Conservation (phyloP, 192 early-diverging fungal genomes). For the Coemansia sp. region DNA sequence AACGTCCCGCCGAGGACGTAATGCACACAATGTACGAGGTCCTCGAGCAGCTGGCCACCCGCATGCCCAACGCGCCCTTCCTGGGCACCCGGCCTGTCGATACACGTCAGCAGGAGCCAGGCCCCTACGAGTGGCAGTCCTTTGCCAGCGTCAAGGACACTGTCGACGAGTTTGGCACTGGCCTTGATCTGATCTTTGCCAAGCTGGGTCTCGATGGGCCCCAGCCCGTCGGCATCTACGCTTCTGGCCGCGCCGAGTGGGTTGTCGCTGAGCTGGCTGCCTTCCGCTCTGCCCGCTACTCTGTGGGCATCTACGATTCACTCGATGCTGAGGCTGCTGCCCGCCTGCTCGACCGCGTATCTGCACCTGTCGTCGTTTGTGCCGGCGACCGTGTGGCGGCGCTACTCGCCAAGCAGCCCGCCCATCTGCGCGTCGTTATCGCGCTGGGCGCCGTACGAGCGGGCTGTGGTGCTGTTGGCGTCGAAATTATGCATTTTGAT, state of each 20-base stretch:
- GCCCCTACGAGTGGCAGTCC: slow-evolving; percentile 66
- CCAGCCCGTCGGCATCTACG: slow-evolving; percentile 63
- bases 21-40: slow-evolving; percentile 35
- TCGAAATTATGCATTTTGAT: slow-evolving; percentile 57
- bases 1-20: slow-evolving; percentile 15
- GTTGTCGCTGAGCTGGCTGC: slow-evolving; percentile 63
- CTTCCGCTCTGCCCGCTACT: slow-evolving; percentile 57
- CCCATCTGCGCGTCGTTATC: slow-evolving; percentile 65
- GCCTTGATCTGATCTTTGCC: slow-evolving; percentile 61
- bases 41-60: slow-evolving; percentile 45
- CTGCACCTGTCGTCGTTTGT: slow-evolving; percentile 64
- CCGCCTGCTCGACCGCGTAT: slow-evolving; percentile 78
- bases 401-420: slow-evolving; percentile 51
- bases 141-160: slow-evolving; percentile 61
- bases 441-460: slow-evolving; percentile 61
- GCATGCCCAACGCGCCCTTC: slow-evolving; percentile 58
- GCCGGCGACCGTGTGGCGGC: slow-evolving; percentile 56
- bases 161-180: slow-evolving; percentile 63
- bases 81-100: slow-evolving; percentile 56
- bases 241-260: slow-evolving; percentile 74
- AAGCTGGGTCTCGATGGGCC: slow-evolving; percentile 18
- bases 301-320: slow-evolving; percentile 85
- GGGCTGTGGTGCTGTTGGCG: slow-evolving; percentile 62
- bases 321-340: slow-evolving; percentile 73
- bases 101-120: slow-evolving; percentile 31